Conservation (phyloP, 139 green algal species). For the Chlamydomonas urium region DNA sequence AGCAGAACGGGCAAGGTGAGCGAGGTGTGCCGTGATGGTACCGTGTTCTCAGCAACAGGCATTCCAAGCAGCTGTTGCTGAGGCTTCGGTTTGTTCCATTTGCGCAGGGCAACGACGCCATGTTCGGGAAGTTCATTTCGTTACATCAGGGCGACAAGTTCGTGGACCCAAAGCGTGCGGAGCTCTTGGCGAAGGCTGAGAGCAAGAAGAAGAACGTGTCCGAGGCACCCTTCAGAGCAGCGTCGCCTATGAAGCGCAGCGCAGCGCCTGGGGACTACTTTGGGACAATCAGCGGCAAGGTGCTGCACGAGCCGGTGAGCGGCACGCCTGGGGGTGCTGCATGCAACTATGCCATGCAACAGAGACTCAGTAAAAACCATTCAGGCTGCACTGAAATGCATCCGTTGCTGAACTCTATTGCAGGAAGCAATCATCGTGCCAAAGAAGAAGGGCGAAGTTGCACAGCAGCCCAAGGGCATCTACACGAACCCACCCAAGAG, state of each 20-base stretch:
- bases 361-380: not conserved
- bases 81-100: not conserved
- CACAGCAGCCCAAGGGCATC: conserved; percentile 43
- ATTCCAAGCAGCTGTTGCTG: no score
- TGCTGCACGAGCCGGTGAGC: conserved; percentile 40
- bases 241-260: conserved; percentile 56
- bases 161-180: conserved; percentile 30
- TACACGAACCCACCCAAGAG: conserved; percentile 61
- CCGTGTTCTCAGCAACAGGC: no score
- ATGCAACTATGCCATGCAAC: conserved; percentile 1
- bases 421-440: conserved; percentile 22
- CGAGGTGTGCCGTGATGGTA: no score
- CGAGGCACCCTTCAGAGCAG: conserved; percentile 47
- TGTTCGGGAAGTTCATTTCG: conserved; percentile 57
- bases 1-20: conserved; percentile 38
- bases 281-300: conserved; percentile 45
- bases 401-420: not conserved
- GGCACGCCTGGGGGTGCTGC: not conserved
- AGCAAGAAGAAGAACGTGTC: conserved; percentile 37
- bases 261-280: conserved; percentile 43
- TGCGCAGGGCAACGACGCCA: conserved; percentile 52
- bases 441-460: conserved; percentile 44
- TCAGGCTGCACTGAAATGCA: no score
- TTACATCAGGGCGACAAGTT: conserved; percentile 48
- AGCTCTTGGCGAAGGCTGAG: conserved; percentile 27